Conservation (phyloP, 176 grass and related monocot species). For the Phoenix roebelenii region DNA sequence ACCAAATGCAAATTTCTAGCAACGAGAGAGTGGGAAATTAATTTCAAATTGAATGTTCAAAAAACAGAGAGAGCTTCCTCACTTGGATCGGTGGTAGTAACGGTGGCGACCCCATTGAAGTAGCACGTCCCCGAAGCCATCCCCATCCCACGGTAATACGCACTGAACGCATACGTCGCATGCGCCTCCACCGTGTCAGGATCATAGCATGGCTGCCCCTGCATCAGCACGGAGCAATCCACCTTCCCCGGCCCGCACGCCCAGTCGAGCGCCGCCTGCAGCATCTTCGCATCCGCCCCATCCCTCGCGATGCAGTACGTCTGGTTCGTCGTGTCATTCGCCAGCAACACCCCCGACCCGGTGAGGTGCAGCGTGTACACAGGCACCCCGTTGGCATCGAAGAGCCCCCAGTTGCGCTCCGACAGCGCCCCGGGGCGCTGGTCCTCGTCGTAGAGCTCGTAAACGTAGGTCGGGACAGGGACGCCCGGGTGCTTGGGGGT, state of each 20-base stretch:
- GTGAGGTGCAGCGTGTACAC: constrained; percentile 79
- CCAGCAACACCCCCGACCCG: constrained; percentile 64
- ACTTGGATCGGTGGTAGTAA: constrained; percentile 94
- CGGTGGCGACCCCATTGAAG: constrained; percentile 73
- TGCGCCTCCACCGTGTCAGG: constrained; percentile 67
- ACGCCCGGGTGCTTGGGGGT: constrained; percentile 91
- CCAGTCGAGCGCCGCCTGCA: constrained; percentile 95
- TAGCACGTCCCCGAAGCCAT: constrained; percentile 78
- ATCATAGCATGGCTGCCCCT: constrained; percentile 73
- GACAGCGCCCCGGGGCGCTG: constrained; percentile 46
- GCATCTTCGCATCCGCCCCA: constrained; percentile 62
- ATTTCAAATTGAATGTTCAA: not conserved
- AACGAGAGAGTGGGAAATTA: no score
- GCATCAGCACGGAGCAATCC: constrained; percentile 72
- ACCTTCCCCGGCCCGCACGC: constrained; percentile 88
- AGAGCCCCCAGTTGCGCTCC: constrained; percentile 84
- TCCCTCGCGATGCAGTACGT: constrained; percentile 74
- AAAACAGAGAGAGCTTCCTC: constrained; percentile 5
- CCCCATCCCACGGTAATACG: constrained; percentile 80
- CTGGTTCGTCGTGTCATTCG: constrained; percentile 92
- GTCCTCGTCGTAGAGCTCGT: constrained; percentile 96
- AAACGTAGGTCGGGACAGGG: constrained; percentile 79
- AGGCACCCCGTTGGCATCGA: constrained; percentile 72
- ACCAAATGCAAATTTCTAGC: no score
- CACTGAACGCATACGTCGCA: constrained; percentile 78